Percentiles rank a stretch among this genome's conserved stretches.
Conservation (phyloP, 1,284 basidiomycete genomes). For the Ceratobasidium sp. region DNA sequence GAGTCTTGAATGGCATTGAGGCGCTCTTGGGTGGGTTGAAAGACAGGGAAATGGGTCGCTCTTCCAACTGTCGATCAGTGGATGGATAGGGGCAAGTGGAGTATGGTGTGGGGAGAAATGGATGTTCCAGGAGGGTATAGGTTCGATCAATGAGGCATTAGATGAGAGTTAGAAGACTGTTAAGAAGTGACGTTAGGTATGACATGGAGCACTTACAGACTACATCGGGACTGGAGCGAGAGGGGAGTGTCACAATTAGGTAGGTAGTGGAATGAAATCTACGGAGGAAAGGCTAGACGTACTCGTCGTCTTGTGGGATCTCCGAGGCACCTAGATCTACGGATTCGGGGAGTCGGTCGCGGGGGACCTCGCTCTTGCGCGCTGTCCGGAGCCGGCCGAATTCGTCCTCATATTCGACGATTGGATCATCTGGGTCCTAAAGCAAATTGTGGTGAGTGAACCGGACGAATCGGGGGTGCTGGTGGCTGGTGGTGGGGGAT, state of each 20-base stretch:
- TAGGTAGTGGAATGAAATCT: conserved; percentile 45
- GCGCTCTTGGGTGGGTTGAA: conserved; percentile 83
- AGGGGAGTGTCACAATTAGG: neutral
- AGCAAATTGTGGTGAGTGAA: conserved; percentile 16
- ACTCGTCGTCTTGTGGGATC: conserved; percentile 65
- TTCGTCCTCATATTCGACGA: conserved; percentile 87
- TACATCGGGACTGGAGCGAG: conserved; percentile 18
- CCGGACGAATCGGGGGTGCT: conserved; percentile 22
- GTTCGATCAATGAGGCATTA: too few species aligned
- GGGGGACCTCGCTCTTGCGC: conserved; percentile 79
- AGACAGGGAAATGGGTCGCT: conserved; percentile 83
- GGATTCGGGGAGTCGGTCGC: conserved; percentile 60
- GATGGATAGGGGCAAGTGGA: neutral
- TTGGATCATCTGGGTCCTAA: conserved; percentile 65
- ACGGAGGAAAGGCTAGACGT: conserved; percentile 50
- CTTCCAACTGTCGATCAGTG: conserved; percentile 62
- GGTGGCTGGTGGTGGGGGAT: neutral
- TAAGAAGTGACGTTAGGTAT: neutral
- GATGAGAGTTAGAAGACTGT: too few species aligned
- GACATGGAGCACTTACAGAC: conserved; percentile 14
- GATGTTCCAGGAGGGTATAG: too few species aligned
- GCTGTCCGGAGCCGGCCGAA: conserved; percentile 79
- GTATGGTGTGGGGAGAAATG: conserved; percentile 1
- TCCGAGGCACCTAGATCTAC: conserved; percentile 53
- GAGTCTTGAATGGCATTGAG: conserved; percentile 79